Evolutionary conservation across 2,329 filamentous ascomycete genomes (phyloP), one percentile per base, ranked within the genome.

Genomic region (Arachnomyces sp.): DNA sequence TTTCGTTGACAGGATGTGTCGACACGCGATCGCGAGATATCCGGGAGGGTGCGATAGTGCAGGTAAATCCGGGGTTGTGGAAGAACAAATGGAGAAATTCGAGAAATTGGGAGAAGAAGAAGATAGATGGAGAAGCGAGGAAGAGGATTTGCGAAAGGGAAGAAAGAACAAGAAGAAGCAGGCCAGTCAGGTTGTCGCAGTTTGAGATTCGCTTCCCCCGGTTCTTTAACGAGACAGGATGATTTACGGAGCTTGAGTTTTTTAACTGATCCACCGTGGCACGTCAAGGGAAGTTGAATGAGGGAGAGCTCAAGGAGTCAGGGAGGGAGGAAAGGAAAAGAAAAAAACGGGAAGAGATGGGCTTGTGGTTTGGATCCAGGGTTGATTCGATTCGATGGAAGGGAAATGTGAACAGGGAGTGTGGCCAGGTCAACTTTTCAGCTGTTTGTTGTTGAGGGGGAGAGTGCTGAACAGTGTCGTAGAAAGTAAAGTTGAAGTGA

Each of bases 331-430:
- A 34, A 40, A 34, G 15, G 32, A 31, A 43, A 30, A 39, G 43
- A 50, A 49, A 45, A 30, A 45, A 44, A 43, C n/a, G 44, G 31
- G 43, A 33, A 38, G 41, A 36, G 39, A 32, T 37, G 42, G 44
- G 37, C 39, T n/a, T n/a, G 45, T 51, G 38, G 31, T 40, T 42
- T 32, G 28, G 40, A 25, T 5, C 9, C 20, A 5, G 20, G 20
- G 20, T 5, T 25, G 20, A 25, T 25, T 25, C 20, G 20, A 25
- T 25, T 25, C 20, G 20, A 25, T 25, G 20, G 20, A 39, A 42
- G 40, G 43, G 31, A 43, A 37, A 36, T 44, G 39, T 39, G 40
- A 43, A 25, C 20, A 25, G 20, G 20, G 20, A 25, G 20, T 25
- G 20, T 25, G 20, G 20, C 20, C 20, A 25, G 20, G 5, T 9